Base-by-base conservation (phyloP, 1,284 basidiomycete species). In the Leccinum brunneo-olivaceum region DNA sequence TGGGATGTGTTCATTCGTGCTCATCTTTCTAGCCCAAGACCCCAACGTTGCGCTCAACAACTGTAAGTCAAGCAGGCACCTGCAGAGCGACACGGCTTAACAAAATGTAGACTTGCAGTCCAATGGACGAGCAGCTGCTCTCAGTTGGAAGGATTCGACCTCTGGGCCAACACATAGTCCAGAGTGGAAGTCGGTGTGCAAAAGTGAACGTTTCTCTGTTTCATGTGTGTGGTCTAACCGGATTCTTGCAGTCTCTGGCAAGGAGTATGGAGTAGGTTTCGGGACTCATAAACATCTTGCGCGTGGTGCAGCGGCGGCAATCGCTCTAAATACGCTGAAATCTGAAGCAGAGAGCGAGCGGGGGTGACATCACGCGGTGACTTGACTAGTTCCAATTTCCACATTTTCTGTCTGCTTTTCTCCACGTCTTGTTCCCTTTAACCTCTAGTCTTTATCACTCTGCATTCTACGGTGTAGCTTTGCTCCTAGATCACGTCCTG, bases 121-220 rank as follows among this genome's bases (percentile, higher is more conserved):
- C 16, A 61, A 59, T 39, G 64, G 64, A 11, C 63, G 63, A 28
- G 53, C 67, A 20, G 38, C 70, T 21, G 55, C 71, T 23, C 65
- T 83, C 19, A 76, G 69, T 52, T 84, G 80, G 79, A 53, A 64
- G 21, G 76, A 81, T 34, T 65, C 63, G 0, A 57, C 53, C 6
- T 55, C 60, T 15, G 80, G 79, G 0, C 67, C 67, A 0, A 63
- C 64, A n/a, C 69, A 80, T 47, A 61, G 60, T 3, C 74, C 71
- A 4, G 55, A 61, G 30, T 84, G 81, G 81, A 78, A 67, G 4
- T 72, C 64, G 3, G 50, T 70, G 4, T 83, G 79, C 58, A 82
- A 77, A 67, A 71, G 81, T 81, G 54, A 56, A 63, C 50, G 18
- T 37, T 33, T 45, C 24, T 45, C 29, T 27, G 6, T 47, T 46